A percentile compares a stretch with the other conserved stretches of the same genome.
These are phyloP conservation scores for Zygosaccharomyces gambellarensis DNA, from an alignment of 805 yeast species.

Conservation along the genomic window DNA sequence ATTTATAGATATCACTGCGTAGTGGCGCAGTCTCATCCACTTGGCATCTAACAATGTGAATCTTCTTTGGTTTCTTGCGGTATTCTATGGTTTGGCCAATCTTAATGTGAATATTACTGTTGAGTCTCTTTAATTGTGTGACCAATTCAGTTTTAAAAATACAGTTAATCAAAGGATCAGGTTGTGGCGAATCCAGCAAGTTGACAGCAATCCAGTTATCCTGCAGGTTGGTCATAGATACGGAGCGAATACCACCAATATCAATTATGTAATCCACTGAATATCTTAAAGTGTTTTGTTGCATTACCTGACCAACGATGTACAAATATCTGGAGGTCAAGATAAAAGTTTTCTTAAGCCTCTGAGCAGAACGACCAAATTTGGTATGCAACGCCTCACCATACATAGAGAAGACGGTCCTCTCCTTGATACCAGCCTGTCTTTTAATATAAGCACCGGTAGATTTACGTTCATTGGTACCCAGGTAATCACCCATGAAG, in stretches of 20 bases:
- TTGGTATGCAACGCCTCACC: constrained; percentile 81
- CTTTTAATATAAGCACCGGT: constrained; percentile 70
- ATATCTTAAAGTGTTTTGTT: constrained; percentile 56
- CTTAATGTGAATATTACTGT: constrained; percentile 53
- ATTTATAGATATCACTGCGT: constrained; percentile 73
- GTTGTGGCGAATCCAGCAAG: constrained; percentile 38
- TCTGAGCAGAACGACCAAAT: constrained; percentile 85
- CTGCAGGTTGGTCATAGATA: constrained; percentile 68
- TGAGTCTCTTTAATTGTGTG: constrained; percentile 62
- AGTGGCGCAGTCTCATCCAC: constrained; percentile 59
- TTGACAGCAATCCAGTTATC: constrained; percentile 86
- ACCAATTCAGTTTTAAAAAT: constrained; percentile 85
- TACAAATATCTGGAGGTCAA: constrained; percentile 60
- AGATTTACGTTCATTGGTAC: constrained; percentile 71
- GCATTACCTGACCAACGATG: constrained; percentile 66
- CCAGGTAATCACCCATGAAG: constrained; percentile 90
- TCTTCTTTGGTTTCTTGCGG: constrained; percentile 84
- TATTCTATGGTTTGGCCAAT: constrained; percentile 73
- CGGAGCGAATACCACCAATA: constrained; percentile 51
- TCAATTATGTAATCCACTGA: constrained; percentile 61
- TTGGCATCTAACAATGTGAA: constrained; percentile 66
- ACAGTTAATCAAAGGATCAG: constrained; percentile 78
- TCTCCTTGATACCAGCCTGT: constrained; percentile 64
- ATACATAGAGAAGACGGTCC: constrained; percentile 68
- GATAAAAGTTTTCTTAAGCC: constrained; percentile 68